A percentile compares a stretch with the other conserved stretches of the same genome.
These are phyloP conservation scores for Boletus rubroflammeus DNA, from an alignment of 768 basidiomycete genomes.

Conservation along the genomic window DNA sequence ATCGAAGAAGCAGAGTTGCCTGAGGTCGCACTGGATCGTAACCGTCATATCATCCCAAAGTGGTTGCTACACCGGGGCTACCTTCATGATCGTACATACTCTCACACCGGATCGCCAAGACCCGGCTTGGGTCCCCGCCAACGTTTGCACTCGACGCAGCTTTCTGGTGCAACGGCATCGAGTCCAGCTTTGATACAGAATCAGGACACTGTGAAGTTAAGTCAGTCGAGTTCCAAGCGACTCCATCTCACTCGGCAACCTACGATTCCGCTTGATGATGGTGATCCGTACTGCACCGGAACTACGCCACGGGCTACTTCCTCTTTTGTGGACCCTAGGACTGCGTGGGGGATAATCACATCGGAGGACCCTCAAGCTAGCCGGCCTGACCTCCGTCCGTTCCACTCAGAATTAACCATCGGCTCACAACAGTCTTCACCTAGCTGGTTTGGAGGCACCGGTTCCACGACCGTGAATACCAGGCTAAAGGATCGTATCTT, in stretches of 20 bases:
- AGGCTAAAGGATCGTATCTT: conserved; percentile 96
- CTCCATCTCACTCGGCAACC: conserved; percentile 43
- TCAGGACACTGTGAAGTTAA: conserved; percentile 20
- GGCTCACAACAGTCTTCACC: conserved; percentile 33
- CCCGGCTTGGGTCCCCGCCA: conserved; percentile 29
- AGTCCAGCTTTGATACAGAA: conserved; percentile 60
- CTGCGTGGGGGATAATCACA: conserved; percentile 11
- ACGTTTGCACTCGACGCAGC: conserved; percentile 39
- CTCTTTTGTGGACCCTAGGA: conserved; percentile 23
- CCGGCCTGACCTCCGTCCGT: conserved; percentile 36
- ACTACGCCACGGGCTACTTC: conserved; percentile 29
- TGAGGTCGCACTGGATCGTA: conserved; percentile 87
- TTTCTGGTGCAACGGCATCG: conserved; percentile 58
- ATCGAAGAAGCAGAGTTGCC: conserved; percentile 80
- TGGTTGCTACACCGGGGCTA: conserved; percentile 67
- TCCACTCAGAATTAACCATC: conserved; percentile 39
- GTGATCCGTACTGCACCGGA: conserved; percentile 45
- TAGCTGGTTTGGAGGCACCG: conserved; percentile 80
- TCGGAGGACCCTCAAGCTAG: conserved; percentile 28
- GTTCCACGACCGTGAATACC: conserved; percentile 91
- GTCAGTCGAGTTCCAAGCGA: conserved; percentile 25
- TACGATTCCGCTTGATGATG: conserved; percentile 35
- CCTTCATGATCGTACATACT: conserved; percentile 48
- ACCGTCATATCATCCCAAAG: conserved; percentile 95
- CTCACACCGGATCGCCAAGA: conserved; percentile 36